Evolutionary conservation across 176 grass and related monocot species (phyloP).

Genomic region (Leersia perrieri): DNA sequence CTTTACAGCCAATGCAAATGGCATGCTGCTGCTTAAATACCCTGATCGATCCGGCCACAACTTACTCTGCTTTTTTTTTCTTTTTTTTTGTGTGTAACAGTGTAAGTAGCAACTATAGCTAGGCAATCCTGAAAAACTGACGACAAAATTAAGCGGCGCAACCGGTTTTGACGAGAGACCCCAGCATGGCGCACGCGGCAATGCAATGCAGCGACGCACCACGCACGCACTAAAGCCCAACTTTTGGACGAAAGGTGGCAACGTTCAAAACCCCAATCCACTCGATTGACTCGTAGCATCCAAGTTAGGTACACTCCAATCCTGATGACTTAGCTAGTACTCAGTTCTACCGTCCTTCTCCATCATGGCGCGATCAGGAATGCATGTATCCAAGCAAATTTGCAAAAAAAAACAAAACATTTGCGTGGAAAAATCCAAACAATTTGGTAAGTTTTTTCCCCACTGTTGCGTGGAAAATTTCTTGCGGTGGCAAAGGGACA

Average conservation of each 20-base stretch:
- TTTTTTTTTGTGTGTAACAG: too few species aligned
- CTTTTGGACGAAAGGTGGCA: conserved; percentile 12
- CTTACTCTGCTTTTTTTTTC: too few species aligned
- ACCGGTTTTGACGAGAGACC: not conserved
- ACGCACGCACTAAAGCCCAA: not conserved
- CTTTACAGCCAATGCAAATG: not conserved
- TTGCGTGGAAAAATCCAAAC: not conserved
- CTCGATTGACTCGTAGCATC: conserved; percentile 38
- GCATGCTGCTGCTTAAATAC: not conserved
- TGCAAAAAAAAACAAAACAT: too few species aligned
- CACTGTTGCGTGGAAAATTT: too few species aligned
- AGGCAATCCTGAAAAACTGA: too few species aligned
- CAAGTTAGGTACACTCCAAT: conserved; percentile 25
- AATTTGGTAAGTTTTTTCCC: too few species aligned
- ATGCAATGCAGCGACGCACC: too few species aligned
- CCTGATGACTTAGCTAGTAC: not conserved
- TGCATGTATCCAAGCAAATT: too few species aligned
- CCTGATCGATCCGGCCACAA: too few species aligned
- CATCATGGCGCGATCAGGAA: not conserved
- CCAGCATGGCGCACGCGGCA: too few species aligned
- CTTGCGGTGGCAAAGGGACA: too few species aligned
- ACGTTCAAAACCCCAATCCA: not conserved
- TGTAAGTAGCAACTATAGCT: too few species aligned
- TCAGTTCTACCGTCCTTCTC: not conserved
- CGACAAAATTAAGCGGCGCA: not conserved